These are phyloP conservation scores for Venturia effusa DNA, from an alignment of 2,329 filamentous ascomycete genomes.

Conservation along the genomic window DNA sequence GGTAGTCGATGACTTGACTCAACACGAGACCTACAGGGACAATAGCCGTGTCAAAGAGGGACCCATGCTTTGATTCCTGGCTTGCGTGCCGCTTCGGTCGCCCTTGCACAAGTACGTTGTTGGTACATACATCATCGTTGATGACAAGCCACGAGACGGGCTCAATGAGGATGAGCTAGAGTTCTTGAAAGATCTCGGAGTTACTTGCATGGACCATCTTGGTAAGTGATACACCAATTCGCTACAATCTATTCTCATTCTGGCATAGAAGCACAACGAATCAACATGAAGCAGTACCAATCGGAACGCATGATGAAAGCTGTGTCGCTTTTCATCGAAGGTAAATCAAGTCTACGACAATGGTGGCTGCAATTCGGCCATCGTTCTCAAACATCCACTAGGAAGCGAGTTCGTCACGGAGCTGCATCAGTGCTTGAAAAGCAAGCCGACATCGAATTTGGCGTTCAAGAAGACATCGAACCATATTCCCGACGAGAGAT, in stretches of 20 bases:
- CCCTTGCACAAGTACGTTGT: conserved; percentile 13
- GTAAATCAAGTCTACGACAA: conserved; percentile 6
- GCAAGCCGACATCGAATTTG: conserved; percentile 5
- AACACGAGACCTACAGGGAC: not conserved
- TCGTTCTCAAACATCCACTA: not conserved
- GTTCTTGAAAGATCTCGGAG: conserved; percentile 14
- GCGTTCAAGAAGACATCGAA: conserved; percentile 1
- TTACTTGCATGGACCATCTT: conserved; percentile 14
- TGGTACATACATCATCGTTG: conserved; percentile 24
- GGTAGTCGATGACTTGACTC: not conserved
- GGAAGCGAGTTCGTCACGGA: not conserved
- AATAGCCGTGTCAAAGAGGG: not conserved
- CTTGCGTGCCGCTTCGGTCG: not conserved
- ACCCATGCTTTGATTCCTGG: not conserved
- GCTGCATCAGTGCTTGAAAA: not conserved
- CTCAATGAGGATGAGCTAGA: conserved; percentile 14
- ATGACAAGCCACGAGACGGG: conserved; percentile 16
- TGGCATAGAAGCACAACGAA: conserved; percentile 12
- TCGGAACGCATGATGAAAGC: conserved; percentile 14
- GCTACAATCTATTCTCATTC: not conserved
- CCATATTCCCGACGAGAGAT: not conserved
- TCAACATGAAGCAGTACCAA: conserved; percentile 12
- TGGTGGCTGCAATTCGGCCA: conserved; percentile 6
- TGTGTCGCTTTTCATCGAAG: conserved; percentile 15
- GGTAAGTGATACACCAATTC: not conserved